Conservation (phyloP, 2,329 filamentous ascomycete species). For the Diplodia intermedia region DNA sequence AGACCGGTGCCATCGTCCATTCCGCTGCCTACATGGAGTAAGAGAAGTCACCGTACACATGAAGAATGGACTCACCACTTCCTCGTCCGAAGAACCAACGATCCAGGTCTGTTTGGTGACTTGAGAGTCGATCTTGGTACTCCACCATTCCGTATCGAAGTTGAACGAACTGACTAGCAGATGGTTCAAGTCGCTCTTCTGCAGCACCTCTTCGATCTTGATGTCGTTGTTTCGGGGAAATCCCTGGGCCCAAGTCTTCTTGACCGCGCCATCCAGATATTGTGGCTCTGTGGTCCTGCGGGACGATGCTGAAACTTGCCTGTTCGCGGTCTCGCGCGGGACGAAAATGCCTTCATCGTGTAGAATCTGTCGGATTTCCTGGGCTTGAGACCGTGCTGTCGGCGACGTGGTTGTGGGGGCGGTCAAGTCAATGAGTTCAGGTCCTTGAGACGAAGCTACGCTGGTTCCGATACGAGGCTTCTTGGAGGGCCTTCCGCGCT, state of each 20-base stretch:
- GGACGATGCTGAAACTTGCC: neutral
- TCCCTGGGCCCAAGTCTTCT: slow-evolving; percentile 78
- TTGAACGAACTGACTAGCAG: slow-evolving; percentile 87
- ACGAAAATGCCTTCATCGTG: neutral
- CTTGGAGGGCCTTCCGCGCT: neutral
- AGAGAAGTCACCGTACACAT: neutral
- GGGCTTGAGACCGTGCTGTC: neutral
- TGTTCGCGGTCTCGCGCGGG: neutral
- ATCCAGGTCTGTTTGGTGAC: slow-evolving; percentile 61
- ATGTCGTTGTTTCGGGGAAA: slow-evolving; percentile 74
- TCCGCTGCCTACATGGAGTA: neutral
- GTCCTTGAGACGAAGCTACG: neutral
- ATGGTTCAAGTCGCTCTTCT: slow-evolving; percentile 72
- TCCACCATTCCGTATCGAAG: slow-evolving; percentile 86
- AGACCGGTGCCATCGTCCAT: slow-evolving; percentile 40
- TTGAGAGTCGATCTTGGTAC: slow-evolving; percentile 68
- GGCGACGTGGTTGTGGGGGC: neutral
- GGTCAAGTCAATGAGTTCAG: neutral
- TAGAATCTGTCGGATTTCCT: neutral
- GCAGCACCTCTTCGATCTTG: slow-evolving; percentile 84
- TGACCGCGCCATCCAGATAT: slow-evolving; percentile 71
- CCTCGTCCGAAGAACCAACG: slow-evolving; percentile 64
- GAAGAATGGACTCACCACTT: slow-evolving; percentile 21
- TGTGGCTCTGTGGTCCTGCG: slow-evolving; percentile 38
- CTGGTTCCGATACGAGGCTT: neutral